These are phyloP conservation scores for Styphnolobium japonicum DNA, from an alignment of 306 rosid genomes.

Conservation along the genomic window DNA sequence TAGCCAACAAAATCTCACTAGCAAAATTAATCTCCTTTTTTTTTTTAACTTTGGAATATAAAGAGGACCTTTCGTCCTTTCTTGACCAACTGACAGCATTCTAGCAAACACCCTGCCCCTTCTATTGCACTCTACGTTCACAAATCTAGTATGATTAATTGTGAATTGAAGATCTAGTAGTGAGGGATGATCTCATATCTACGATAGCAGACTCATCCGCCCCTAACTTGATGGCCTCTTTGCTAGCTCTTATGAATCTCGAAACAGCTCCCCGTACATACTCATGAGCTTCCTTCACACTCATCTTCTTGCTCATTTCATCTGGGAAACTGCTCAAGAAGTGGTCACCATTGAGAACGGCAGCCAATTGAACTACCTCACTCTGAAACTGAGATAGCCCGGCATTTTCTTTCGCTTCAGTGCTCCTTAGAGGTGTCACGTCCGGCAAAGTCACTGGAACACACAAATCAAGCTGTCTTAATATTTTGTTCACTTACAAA, in stretches of 20 bases:
- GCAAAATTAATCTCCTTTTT: too few relatives aligned
- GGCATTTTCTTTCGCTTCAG: constrained; percentile 64
- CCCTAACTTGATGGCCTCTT: constrained; percentile 89
- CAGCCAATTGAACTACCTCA: constrained; percentile 91
- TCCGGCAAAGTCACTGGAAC: constrained; percentile 82
- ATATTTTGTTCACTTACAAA: background rate
- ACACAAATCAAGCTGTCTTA: constrained; percentile 12
- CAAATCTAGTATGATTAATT: constrained; percentile 39
- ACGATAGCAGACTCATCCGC: constrained; percentile 91
- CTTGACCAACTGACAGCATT: background rate
- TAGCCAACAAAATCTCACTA: too few relatives aligned
- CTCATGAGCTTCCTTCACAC: constrained; percentile 73
- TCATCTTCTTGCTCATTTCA: constrained; percentile 87
- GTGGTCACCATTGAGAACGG: constrained; percentile 90
- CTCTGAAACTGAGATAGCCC: constrained; percentile 81
- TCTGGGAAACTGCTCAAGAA: constrained; percentile 88
- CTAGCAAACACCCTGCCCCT: background rate
- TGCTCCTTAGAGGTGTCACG: constrained; percentile 69
- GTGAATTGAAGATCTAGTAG: constrained; percentile 77
- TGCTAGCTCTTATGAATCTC: constrained; percentile 91
- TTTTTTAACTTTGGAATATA: background rate
- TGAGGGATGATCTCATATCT: constrained; percentile 98
- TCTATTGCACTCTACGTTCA: constrained; percentile 7
- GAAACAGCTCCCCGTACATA: constrained; percentile 82
- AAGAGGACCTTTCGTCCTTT: background rate